Evolutionary conservation across 2,329 filamentous ascomycete genomes (phyloP), one percentile per base, ranked within the genome.

Genomic region (Ophiobolus disseminans): DNA sequence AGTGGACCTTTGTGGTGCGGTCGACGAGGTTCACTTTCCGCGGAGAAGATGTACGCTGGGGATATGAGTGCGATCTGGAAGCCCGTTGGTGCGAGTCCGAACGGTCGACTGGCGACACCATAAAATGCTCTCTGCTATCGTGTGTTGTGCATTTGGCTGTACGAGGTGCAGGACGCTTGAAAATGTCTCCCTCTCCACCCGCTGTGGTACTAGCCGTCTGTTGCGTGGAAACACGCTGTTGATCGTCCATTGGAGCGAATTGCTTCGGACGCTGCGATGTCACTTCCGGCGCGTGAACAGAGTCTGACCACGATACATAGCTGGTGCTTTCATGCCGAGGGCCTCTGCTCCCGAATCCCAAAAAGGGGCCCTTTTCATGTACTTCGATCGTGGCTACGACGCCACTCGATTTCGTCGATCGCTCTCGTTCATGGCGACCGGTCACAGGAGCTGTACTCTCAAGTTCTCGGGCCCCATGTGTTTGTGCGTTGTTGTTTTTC

Each of bases 271-370:
- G 48, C 36, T 46, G 40, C 34, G 56, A 55, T 7, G 49, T 53
- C 32, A 42, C 37, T 40, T 59, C 65, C 21, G 61, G 50, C 39
- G 47, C 39, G 36, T 55, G 62, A 37, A 63, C 53, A 28, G 76
- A 78, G 30, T 75, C 73, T 5, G 76, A 76, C 75, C 75, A 77
- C 1, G 75, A 73, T 45, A 73, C 67, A 58, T 66, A 70, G 48
- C 69, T 72, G 16, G 58, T 68, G 45, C 60, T 67, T n/a, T 61
- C 58, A 34, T 62, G 67, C 10, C 57, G 53, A 20, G 54, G 59
- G 7, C 65, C 67, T 61, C 62, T 72, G 53, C 65, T 69, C 23
- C 70, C 73, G 45, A 73, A 75, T 2, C 69, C 73, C 11, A 75
- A 57, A 48, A 73, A 74, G 7, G 56, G 45, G 9, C 65, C 58